Evolutionary conservation across 2,329 filamentous ascomycete species (phyloP), one percentile per base, ranked within the genome.

Genomic region (Apiospora phragmitis): DNA sequence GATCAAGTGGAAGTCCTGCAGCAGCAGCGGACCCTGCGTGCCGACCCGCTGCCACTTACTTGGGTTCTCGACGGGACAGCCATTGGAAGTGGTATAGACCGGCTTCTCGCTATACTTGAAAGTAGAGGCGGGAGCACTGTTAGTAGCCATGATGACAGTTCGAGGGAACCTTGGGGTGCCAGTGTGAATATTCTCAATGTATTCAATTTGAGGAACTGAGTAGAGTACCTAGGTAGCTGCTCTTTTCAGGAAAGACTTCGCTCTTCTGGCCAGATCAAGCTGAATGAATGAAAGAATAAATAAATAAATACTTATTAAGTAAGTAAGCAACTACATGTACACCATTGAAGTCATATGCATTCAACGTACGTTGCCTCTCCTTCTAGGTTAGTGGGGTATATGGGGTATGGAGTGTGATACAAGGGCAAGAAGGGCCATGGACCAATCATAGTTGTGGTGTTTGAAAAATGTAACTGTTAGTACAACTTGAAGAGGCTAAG

Each of bases 1-100:
- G 74, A 92, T 88, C 78, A 92, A 80, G 77, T 91, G 89, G 77
- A 90, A 90, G 77, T 91, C 89, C 76, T 91, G 89, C 29, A 92
- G 85, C 72, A 91, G 82, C 49, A 91, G 82, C 73, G 89, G 89
- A 0, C 89, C 89, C 74, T 87, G 87, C 55, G 76, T 72, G 67
- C 89, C 89, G 43, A 88, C 80, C 70, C 89, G 84, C 78, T 90
- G 87, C 77, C 78, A 81, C 72, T 77, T 72, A 47, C 82, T 69
- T 24, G 87, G 86, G 74, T 87, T 84, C 71, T 86, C 83, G 70
- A 90, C 83, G 72, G 88, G 88, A 55, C 84, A 86, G 76, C 88
- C 88, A 83, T 88, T 90, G 77, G 87, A 89, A 42, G 87, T 85
- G 14, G 88, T 89, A 78, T 89, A 90, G 73, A 87, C 82, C 66